phyloP scores from a whole-genome alignment of 306 rosid genomes.

The Lotus japonicus region DNA sequence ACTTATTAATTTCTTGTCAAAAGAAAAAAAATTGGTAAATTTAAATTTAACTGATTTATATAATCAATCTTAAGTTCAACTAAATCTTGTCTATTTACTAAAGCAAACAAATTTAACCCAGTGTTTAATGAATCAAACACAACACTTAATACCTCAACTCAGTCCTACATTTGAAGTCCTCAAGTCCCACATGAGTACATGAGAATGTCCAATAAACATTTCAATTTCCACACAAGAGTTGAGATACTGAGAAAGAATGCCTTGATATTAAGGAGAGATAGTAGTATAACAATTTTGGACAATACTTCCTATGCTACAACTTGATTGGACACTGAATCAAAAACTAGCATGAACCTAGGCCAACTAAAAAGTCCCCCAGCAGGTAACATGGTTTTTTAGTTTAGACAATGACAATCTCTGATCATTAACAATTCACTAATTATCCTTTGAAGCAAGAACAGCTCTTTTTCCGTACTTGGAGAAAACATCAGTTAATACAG shows the following conservation, averaged over 20 bases:
- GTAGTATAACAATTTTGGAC: neutral
- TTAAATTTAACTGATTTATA: too few species aligned
- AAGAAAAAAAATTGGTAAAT: too few species aligned
- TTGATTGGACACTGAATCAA: conserved; percentile 10
- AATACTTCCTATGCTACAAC: neutral
- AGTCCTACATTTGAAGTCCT: too few species aligned
- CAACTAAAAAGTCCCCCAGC: conserved; percentile 1
- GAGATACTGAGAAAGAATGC: neutral
- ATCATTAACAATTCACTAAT: neutral
- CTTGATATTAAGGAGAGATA: conserved; percentile 8
- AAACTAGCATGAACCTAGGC: neutral
- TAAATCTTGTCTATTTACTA: too few species aligned
- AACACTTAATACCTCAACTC: too few species aligned
- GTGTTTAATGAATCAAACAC: too few species aligned
- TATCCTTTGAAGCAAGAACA: conserved; percentile 31
- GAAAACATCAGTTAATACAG: conserved; percentile 65
- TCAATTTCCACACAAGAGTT: neutral
- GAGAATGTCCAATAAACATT: neutral
- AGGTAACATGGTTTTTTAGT: neutral
- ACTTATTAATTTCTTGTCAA: too few species aligned
- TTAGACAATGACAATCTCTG: neutral
- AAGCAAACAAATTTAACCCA: too few species aligned
- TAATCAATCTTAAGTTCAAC: too few species aligned
- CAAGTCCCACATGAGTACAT: too few species aligned
- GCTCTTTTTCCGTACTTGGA: conserved; percentile 67